Percentiles rank a stretch among this genome's conserved stretches.
phyloP scores from a whole-genome alignment of 78 protist genomes.

The Emiliania huxleyi region DNA sequence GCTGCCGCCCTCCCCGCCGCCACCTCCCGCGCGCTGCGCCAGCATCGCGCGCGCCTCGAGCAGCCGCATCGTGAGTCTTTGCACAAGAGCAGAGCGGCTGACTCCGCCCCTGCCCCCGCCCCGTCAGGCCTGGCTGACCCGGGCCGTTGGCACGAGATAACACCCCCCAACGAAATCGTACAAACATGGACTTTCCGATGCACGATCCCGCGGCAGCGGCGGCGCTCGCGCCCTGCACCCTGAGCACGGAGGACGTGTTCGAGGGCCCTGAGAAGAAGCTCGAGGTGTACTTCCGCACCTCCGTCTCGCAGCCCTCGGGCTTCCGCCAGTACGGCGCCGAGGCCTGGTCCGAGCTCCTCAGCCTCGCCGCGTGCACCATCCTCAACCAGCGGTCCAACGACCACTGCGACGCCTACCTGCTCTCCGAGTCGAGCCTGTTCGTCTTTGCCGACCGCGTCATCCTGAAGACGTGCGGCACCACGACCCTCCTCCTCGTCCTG shows the following conservation, averaged over 20 bases:
- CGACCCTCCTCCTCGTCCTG: conserved; percentile 75
- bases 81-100: no score
- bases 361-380: conserved; percentile 70
- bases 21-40: no score
- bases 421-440: conserved; percentile 83
- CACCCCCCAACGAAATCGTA: no score
- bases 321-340: not conserved
- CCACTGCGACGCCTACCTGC: conserved; percentile 72
- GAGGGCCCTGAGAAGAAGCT: conserved; percentile 93
- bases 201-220: not conserved
- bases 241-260: conserved; percentile 42
- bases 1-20: no score
- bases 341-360: conserved; percentile 65
- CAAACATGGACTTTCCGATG: no score
- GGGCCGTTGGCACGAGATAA: no score
- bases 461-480: conserved; percentile 91
- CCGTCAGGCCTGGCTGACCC: no score
- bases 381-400: conserved; percentile 39
- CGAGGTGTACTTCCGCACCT: conserved; percentile 63
- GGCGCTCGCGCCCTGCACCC: not conserved
- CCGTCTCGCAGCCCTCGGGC: not conserved
- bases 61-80: no score
- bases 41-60: no score
- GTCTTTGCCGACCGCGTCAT: conserved; percentile 69
- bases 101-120: no score